A percentile compares a stretch with the other conserved stretches of the same genome.
Evolutionary conservation across 2,329 filamentous ascomycete species (phyloP).

Genomic region (Ascochyta viciae-villosae): DNA sequence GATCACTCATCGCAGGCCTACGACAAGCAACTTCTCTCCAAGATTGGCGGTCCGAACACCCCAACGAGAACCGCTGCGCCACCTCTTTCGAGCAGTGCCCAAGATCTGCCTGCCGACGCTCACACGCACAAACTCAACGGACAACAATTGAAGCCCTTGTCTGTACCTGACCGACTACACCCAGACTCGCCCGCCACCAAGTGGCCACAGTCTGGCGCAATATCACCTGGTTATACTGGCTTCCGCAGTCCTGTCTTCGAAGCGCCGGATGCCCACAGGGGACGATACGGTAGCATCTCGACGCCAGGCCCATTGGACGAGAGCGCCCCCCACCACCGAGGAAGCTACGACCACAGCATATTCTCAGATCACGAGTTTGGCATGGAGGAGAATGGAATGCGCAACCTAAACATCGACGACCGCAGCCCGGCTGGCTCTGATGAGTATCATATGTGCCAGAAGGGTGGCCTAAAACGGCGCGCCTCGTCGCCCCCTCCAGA

Average conservation of each 20-base stretch:
- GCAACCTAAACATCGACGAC: slow-evolving; percentile 62
- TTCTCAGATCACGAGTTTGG: slow-evolving; percentile 60
- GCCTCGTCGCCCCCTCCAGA: slow-evolving; percentile 70
- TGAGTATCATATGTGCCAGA: slow-evolving; percentile 53
- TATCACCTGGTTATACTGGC: slow-evolving; percentile 53
- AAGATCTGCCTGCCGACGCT: slow-evolving; percentile 45
- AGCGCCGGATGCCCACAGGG: slow-evolving; percentile 39
- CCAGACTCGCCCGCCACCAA: slow-evolving; percentile 50
- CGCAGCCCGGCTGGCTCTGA: slow-evolving; percentile 56
- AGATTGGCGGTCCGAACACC: slow-evolving; percentile 67
- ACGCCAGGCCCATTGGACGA: slow-evolving; percentile 58
- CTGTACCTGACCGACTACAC: slow-evolving; percentile 53
- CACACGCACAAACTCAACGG: slow-evolving; percentile 52
- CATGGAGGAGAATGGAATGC: slow-evolving; percentile 62
- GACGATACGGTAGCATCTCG: slow-evolving; percentile 59
- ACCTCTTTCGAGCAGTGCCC: slow-evolving; percentile 41
- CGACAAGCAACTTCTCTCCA: slow-evolving; percentile 67
- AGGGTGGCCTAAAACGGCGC: slow-evolving; percentile 67
- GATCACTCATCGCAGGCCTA: slow-evolving; percentile 67
- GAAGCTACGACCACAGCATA: slow-evolving; percentile 67
- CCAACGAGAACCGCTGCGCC: slow-evolving; percentile 54
- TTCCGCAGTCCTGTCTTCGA: slow-evolving; percentile 54
- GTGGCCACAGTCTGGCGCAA: slow-evolving; percentile 51
- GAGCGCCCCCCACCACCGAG: slow-evolving; percentile 61
- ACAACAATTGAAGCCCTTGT: slow-evolving; percentile 52